phyloP scores from a whole-genome alignment of 768 basidiomycete species.

The Hericium erinaceus region DNA sequence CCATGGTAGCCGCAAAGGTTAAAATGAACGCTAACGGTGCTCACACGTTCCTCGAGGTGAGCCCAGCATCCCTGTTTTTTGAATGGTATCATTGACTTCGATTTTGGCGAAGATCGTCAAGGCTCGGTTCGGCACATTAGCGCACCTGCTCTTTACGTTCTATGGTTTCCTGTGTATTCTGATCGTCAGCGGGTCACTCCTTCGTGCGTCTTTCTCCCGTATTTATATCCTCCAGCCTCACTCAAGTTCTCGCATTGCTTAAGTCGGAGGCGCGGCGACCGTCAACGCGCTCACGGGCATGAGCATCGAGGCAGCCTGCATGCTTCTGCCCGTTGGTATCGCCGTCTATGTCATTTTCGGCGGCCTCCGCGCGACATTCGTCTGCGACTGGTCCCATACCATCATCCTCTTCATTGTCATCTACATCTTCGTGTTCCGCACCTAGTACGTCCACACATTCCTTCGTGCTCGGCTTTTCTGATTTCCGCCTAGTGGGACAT shows the following conservation, averaged over 20 bases:
- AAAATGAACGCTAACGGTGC: constrained; percentile 53
- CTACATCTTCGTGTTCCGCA: constrained; percentile 21
- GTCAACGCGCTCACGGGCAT: constrained; percentile 33
- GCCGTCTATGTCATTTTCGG: constrained; percentile 28
- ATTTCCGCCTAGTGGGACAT: not conserved
- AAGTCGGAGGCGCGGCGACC: constrained; percentile 28
- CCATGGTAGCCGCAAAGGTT: constrained; percentile 44
- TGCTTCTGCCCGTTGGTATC: constrained; percentile 32
- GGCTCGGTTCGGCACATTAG: constrained; percentile 35
- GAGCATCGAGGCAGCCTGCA: constrained; percentile 29
- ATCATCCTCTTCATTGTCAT: constrained; percentile 28
- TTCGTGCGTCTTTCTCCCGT: constrained; percentile 26
- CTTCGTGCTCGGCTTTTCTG: not conserved
- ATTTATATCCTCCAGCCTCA: not conserved
- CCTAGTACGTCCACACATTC: constrained; percentile 19
- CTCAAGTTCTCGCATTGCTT: not conserved
- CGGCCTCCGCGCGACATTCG: constrained; percentile 27
- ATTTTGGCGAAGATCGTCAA: constrained; percentile 32
- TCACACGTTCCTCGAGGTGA: constrained; percentile 45
- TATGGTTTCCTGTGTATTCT: constrained; percentile 43
- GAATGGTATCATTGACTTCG: not conserved
- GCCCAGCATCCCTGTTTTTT: not conserved
- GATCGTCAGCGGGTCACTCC: constrained; percentile 40
- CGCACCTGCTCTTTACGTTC: constrained; percentile 42
- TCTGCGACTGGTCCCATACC: constrained; percentile 23